Percentiles rank a stretch among this genome's conserved stretches.
phyloP scores from a whole-genome alignment of 2,329 filamentous ascomycete species.

The Myriangium duriaei region DNA sequence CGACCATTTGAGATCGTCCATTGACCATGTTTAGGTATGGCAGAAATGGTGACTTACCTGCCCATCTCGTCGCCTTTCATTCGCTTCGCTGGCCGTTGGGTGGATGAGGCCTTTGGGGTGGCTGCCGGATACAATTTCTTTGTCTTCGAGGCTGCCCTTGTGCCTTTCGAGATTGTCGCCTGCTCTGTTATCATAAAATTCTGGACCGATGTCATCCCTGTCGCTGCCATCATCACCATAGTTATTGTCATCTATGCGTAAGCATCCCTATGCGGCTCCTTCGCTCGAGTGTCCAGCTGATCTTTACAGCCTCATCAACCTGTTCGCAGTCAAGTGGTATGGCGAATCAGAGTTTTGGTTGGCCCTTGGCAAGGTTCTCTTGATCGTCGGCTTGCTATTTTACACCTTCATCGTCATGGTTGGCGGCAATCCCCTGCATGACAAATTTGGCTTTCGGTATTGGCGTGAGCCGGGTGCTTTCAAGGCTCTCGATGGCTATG shows the following conservation, averaged over 20 bases:
- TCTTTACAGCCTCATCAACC: slow-evolving; percentile 43
- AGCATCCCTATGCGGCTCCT: slow-evolving; percentile 18
- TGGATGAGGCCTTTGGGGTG: slow-evolving; percentile 61
- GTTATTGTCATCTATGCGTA: slow-evolving; percentile 47
- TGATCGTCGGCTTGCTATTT: slow-evolving; percentile 53
- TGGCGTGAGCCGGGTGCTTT: slow-evolving; percentile 37
- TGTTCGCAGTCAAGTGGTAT: slow-evolving; percentile 62
- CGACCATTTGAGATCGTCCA: background rate
- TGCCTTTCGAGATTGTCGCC: slow-evolving; percentile 28
- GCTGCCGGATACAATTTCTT: slow-evolving; percentile 22
- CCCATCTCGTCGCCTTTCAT: slow-evolving; percentile 71
- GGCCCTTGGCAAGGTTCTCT: slow-evolving; percentile 57
- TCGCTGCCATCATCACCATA: slow-evolving; percentile 49
- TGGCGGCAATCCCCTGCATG: slow-evolving; percentile 58
- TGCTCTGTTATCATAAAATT: slow-evolving; percentile 51
- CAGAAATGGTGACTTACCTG: slow-evolving; percentile 66
- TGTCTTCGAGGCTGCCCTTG: slow-evolving; percentile 18
- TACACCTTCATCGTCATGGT: slow-evolving; percentile 78
- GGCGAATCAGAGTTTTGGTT: slow-evolving; percentile 65
- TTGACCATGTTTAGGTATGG: slow-evolving; percentile 34
- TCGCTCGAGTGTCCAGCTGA: background rate
- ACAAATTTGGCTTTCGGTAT: slow-evolving; percentile 61
- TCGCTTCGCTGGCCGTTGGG: slow-evolving; percentile 61
- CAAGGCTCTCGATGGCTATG: slow-evolving; percentile 48
- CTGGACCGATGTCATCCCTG: slow-evolving; percentile 38